These are phyloP conservation scores for Metarhizium album DNA, from an alignment of 2,329 filamentous ascomycete species.

Conservation along the genomic window DNA sequence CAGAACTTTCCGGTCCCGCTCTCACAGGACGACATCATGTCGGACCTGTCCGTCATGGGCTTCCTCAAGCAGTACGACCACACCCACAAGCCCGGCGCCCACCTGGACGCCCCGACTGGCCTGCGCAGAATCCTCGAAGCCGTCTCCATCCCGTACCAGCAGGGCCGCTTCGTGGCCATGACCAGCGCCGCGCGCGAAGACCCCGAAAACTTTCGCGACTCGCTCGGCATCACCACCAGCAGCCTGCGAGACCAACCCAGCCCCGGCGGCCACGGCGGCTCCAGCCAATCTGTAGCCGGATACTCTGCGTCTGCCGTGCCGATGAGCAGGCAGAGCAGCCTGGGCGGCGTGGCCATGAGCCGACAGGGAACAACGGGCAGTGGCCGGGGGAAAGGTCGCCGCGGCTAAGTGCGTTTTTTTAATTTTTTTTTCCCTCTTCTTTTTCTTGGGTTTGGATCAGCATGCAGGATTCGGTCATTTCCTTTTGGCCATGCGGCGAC, in stretches of 20 bases:
- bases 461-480: background rate
- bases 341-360: conserved; percentile 46
- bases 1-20: conserved; percentile 44
- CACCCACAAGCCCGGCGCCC: conserved; percentile 41
- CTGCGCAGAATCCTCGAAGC: conserved; percentile 45
- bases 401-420: conserved; percentile 7
- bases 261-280: conserved; percentile 14
- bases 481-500: conserved; percentile 1
- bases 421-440: too few relatives aligned
- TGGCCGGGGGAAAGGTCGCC: conserved; percentile 35
- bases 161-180: conserved; percentile 38
- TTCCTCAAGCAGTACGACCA: conserved; percentile 46
- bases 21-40: conserved; percentile 39
- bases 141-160: conserved; percentile 36
- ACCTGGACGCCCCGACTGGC: conserved; percentile 43
- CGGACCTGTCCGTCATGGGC: conserved; percentile 48
- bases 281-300: conserved; percentile 14
- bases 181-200: conserved; percentile 34
- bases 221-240: conserved; percentile 35
- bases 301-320: conserved; percentile 27
- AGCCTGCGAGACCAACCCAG: conserved; percentile 32
- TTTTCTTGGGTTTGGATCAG: background rate
- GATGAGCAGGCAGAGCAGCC: conserved; percentile 46
- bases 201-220: conserved; percentile 38
- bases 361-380: conserved; percentile 40